These are phyloP conservation scores for Xylariales sp. DNA, from an alignment of 2,329 filamentous ascomycete genomes.

Conservation along the genomic window DNA sequence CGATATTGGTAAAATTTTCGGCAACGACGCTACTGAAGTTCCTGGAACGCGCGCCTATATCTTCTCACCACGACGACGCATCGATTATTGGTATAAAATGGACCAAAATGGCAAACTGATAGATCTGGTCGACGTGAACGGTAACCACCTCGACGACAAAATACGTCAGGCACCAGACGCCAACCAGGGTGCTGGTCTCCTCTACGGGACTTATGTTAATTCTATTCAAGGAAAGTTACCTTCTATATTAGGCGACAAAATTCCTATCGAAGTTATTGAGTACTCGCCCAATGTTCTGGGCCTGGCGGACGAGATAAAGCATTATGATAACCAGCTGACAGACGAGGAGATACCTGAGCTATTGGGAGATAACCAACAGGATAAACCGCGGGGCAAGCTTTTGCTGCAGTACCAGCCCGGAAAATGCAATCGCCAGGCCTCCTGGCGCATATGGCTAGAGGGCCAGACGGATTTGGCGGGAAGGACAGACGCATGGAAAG, in stretches of 20 bases:
- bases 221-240: neutral
- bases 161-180: neutral
- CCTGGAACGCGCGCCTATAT: neutral
- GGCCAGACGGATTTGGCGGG: neutral
- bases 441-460: neutral
- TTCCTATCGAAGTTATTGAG: neutral
- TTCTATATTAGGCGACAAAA: neutral
- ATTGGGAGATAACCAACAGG: neutral
- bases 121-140: neutral
- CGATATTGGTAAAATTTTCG: neutral
- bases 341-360: neutral
- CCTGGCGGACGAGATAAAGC: neutral
- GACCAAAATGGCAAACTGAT: neutral
- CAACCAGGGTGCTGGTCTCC: neutral
- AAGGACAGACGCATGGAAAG: neutral
- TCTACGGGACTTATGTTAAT: neutral
- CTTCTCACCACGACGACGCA: neutral
- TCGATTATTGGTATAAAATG: neutral
- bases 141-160: neutral
- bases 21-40: neutral
- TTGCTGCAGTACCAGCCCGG: neutral
- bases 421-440: neutral
- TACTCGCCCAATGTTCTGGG: neutral
- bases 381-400: neutral
- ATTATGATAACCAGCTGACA: too few relatives aligned